Base-by-base conservation (phyloP, 2,329 filamentous ascomycete genomes). In the Pyricularia sp. region DNA sequence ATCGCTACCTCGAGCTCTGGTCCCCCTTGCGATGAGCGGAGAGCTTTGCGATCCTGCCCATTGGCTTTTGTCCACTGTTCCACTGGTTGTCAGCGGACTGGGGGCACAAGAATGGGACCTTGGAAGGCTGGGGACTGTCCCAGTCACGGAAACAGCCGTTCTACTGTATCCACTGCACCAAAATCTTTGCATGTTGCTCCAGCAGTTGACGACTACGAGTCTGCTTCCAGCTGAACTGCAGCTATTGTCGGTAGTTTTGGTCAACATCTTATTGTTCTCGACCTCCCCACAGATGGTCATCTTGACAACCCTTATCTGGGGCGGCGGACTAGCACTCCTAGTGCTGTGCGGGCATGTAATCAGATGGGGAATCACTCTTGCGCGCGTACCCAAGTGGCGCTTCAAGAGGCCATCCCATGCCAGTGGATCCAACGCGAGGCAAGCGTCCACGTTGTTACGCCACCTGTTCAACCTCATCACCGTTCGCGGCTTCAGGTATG, bases 311-410 rank as follows among this genome's bases (percentile, higher is more conserved):
- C 81, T 98, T 68, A 83, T 97, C 69, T 97, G 92, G 92, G 83
- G 89, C 64, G 90, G 94, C n/a, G 93, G 94, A 0, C 78, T 97
- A 33, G 85, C 87, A 64, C 78, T 97, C 20, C 87, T 97, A 68
- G 80, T 94, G 4, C 81, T 87, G 6, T 96, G 93, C 75, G 87
- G 88, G 33, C 85, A 88, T 33, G 86, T 95, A 14, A 86, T 98
- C 50, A 86, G 85, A 73, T 96, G 92, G 91, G 93, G 92, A 64
- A 90, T 98, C 68, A 86, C 90, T 30, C 81, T 99, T 70, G 94
- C 94, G 67, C 86, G 94, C 69, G 92, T 98, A 23, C 95, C 95
- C 2, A 93, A 89, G 73, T 97, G 94, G 93, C 91, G 94, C 63
- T 94, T 98, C 74, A 86, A 88, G 73, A 77, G 79, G 69, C 70